Conservation (phyloP, 352 stramenopile species). For the Blastocystis sp. region DNA sequence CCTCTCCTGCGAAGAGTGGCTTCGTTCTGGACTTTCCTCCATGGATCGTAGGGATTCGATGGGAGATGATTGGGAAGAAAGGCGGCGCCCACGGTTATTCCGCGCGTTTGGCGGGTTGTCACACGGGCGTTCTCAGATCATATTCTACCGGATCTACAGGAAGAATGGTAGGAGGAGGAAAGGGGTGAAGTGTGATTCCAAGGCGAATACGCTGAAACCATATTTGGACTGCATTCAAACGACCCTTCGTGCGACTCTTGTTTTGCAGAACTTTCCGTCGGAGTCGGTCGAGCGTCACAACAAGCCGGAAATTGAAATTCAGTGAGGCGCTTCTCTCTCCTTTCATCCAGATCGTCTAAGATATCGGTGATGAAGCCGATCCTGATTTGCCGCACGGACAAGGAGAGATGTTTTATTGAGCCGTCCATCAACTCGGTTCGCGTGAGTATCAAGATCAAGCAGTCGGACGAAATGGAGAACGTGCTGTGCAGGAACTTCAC, state of each 20-base stretch:
- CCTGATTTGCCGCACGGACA: constrained; percentile 80
- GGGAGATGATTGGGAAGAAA: too few relatives aligned
- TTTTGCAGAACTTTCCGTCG: constrained; percentile 86
- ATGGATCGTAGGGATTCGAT: too few relatives aligned
- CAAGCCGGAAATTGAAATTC: constrained; percentile 83
- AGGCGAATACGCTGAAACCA: constrained; percentile 68
- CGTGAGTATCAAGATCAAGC: constrained; percentile 86
- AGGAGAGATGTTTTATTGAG: constrained; percentile 83
- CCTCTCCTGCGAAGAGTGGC: too few relatives aligned
- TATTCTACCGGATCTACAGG: not conserved
- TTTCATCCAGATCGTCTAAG: constrained; percentile 56
- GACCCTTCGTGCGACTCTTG: constrained; percentile 79
- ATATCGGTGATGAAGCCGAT: constrained; percentile 76
- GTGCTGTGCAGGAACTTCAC: constrained; percentile 87
- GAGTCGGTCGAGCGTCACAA: constrained; percentile 86
- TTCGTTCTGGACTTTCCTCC: too few relatives aligned
- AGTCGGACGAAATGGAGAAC: constrained; percentile 81
- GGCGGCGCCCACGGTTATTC: not conserved
- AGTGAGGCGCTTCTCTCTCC: constrained; percentile 61
- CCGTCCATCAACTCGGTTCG: constrained; percentile 84
- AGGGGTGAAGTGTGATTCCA: not conserved
- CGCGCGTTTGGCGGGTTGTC: not conserved
- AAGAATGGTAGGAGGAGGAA: not conserved
- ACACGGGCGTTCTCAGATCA: not conserved
- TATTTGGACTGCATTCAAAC: constrained; percentile 81